Evolutionary conservation across 768 basidiomycete species (phyloP), one percentile per base, ranked within the genome.

Genomic region (Pulveroboletus sp.): DNA sequence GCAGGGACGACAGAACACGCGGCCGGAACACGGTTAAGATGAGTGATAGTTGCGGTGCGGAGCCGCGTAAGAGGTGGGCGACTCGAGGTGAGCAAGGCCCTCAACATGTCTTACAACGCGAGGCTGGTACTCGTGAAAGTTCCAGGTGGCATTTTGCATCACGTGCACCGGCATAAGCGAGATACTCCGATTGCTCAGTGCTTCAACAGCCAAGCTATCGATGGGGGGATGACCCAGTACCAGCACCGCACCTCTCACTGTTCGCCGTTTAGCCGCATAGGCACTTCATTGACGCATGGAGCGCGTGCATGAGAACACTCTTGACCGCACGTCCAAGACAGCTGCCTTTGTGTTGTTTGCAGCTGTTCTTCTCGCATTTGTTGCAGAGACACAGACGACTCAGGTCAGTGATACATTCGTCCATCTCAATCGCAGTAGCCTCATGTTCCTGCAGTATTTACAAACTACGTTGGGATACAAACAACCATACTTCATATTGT

Each of bases 401-500:
- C 87, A 91, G 75, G 89, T 89, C 57, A 28, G 72, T 57, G 12
- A 35, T 5, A 10, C 41, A 21, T 24, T 40, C 26, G 26, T 40
- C 24, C 17, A 26, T 41, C n/a, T 15, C 26, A 24, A 11, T 24
- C 27, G 11, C 26, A 26, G 15, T 40, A 14, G 30, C 35, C 46
- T 61, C 27, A 61, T 30, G 40, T 6, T 45, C 35, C 39, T 48
- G 38, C 54, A 93, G 89, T 85, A 92, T 69, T 81, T 95, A 12
- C 89, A 93, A 66, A 81, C 81, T 1, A 77, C 76, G 1, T 71
- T 91, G 28, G 80, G 74, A 31, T 99, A 89, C 70, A 76, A 83
- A 46, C 89, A 96, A 51, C 90, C 95, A 0, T 95, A 83, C 75
- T 86, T 97, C 60, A 73, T 91, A 54, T 90, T 93, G 90, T 90